Percentiles rank a stretch among this genome's conserved stretches.
These are phyloP conservation scores for Diaporthe ampelina DNA, from an alignment of 2,329 filamentous ascomycete genomes.

Conservation along the genomic window DNA sequence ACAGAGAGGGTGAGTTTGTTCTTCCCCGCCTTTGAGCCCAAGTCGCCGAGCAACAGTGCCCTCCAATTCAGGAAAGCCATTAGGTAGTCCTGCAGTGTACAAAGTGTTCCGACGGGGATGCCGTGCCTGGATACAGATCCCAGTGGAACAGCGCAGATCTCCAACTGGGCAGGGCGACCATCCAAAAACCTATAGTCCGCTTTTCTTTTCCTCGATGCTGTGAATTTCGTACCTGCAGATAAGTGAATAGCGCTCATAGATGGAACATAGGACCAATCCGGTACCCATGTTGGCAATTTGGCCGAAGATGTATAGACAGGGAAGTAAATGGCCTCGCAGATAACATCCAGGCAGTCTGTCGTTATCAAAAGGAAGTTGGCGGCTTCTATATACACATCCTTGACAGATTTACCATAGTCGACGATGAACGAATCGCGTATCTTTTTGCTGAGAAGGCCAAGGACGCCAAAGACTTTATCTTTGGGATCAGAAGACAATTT, in stretches of 20 bases:
- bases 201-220: slow-evolving; percentile 41
- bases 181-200: slow-evolving; percentile 46
- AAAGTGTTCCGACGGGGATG: slow-evolving; percentile 49
- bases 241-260: slow-evolving; percentile 43
- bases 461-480: neutral
- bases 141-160: slow-evolving; percentile 49
- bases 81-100: slow-evolving; percentile 49
- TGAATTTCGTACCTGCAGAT: slow-evolving; percentile 43
- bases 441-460: neutral
- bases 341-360: slow-evolving; percentile 49
- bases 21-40: neutral
- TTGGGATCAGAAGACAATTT: neutral
- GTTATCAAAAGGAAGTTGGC: slow-evolving; percentile 49
- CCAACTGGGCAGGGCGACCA: too few species aligned
- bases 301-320: slow-evolving; percentile 46
- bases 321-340: slow-evolving; percentile 53
- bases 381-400: slow-evolving; percentile 52
- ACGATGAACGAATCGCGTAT: slow-evolving; percentile 44
- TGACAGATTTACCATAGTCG: slow-evolving; percentile 50
- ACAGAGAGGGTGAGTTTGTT: neutral
- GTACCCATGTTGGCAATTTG: slow-evolving; percentile 52
- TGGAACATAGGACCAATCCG: slow-evolving; percentile 53
- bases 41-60: slow-evolving; percentile 45
- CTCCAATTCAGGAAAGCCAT: slow-evolving; percentile 55
- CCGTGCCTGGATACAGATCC: slow-evolving; percentile 46